A percentile compares a stretch with the other conserved stretches of the same genome.
Evolutionary conservation across 2,329 filamentous ascomycete genomes (phyloP).

Genomic region (Nothomitra cinnamomea): DNA sequence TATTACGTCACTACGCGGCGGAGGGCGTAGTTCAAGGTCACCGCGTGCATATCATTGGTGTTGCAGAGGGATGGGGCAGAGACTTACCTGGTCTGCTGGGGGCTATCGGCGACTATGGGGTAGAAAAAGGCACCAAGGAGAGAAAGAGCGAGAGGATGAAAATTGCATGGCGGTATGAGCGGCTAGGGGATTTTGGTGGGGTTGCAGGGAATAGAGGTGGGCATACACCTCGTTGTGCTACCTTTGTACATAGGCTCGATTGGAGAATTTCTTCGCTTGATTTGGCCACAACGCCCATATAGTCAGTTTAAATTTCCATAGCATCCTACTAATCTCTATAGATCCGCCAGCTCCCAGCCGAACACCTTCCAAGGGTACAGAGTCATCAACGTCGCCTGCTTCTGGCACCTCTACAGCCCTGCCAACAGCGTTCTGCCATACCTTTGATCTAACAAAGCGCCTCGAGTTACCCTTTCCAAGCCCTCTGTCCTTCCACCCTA

Average conservation of each 20-base stretch:
- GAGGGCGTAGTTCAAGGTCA: conserved; percentile 89
- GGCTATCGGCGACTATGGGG: conserved; percentile 25
- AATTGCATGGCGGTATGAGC: conserved; percentile 96
- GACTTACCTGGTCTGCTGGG: conserved; percentile 61
- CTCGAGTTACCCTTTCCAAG: conserved; percentile 19
- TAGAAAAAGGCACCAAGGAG: conserved; percentile 23
- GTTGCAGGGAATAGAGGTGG: conserved; percentile 42
- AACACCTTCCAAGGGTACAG: background rate
- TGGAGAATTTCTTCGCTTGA: background rate
- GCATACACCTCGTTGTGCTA: conserved; percentile 14
- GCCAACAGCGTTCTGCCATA: conserved; percentile 29
- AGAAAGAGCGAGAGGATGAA: conserved; percentile 67
- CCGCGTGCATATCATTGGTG: conserved; percentile 67
- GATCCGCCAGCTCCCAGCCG: background rate
- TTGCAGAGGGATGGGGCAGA: conserved; percentile 62
- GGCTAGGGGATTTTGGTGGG: conserved; percentile 51
- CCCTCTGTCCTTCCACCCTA: conserved; percentile 27
- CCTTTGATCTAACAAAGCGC: conserved; percentile 34
- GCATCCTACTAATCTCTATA: conserved; percentile 5
- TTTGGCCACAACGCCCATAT: no score
- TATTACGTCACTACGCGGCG: conserved; percentile 78
- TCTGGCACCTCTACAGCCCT: background rate
- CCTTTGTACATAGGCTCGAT: conserved; percentile 2
- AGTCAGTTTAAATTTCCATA: background rate
- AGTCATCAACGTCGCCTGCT: conserved; percentile 1